These are phyloP conservation scores for Astragalus glycyphyllos DNA, from an alignment of 306 rosid genomes.

Conservation along the genomic window DNA sequence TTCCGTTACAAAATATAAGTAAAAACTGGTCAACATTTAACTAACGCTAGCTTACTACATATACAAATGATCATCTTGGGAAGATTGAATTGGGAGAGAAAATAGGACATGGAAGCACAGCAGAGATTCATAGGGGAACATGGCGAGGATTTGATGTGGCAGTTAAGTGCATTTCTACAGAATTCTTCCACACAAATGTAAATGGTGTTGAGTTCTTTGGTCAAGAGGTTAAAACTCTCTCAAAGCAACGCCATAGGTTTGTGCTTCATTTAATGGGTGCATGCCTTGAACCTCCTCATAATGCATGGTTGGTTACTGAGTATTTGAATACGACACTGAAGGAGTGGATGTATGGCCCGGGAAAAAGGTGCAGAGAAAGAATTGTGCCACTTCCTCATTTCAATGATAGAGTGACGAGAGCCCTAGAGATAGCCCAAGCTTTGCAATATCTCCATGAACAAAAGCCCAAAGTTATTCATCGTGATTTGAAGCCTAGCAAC, in stretches of 20 bases:
- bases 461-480: conserved; percentile 72
- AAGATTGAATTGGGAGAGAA: conserved; percentile 66
- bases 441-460: conserved; percentile 89
- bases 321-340: conserved; percentile 53
- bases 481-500: conserved; percentile 76
- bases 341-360: conserved; percentile 83
- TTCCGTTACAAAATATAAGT: too few species aligned
- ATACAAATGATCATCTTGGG: neutral
- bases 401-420: conserved; percentile 48
- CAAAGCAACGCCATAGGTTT: conserved; percentile 66
- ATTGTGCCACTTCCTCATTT: conserved; percentile 57
- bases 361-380: conserved; percentile 53
- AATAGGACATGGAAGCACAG: conserved; percentile 78
- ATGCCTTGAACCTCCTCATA: conserved; percentile 72
- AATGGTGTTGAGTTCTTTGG: conserved; percentile 61
- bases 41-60: neutral
- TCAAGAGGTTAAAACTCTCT: conserved; percentile 73
- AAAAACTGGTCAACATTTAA: too few species aligned
- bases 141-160: conserved; percentile 84
- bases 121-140: conserved; percentile 64
- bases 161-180: conserved; percentile 64
- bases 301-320: conserved; percentile 81
- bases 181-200: conserved; percentile 62
- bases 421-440: conserved; percentile 71
- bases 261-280: conserved; percentile 83